phyloP scores from a whole-genome alignment of 2,329 filamentous ascomycete genomes.

The Colletotrichum liriopes region DNA sequence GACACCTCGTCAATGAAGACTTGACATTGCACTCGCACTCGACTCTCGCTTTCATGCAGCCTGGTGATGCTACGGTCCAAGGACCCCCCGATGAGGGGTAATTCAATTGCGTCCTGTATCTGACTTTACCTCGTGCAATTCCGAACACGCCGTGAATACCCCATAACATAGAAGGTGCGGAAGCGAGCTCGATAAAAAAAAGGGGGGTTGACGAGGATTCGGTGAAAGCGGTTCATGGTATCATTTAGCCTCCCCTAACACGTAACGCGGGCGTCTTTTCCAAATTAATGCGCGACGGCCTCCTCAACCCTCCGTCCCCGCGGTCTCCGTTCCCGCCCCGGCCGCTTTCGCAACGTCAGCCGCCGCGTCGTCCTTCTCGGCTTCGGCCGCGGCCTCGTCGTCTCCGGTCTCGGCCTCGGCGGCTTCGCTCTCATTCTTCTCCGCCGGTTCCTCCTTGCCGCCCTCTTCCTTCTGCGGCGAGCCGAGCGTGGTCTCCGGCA shows the following conservation, averaged over 20 bases:
- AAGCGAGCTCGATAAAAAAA: neutral
- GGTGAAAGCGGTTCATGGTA: conserved; percentile 36
- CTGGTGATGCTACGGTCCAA: neutral
- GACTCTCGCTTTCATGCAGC: neutral
- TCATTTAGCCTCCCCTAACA: conserved; percentile 29
- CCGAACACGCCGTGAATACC: neutral
- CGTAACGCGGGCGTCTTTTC: neutral
- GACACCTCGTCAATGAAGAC: neutral
- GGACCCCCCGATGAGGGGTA: neutral
- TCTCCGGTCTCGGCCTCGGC: conserved; percentile 16
- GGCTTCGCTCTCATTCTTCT: conserved; percentile 30
- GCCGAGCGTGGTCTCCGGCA: conserved; percentile 10
- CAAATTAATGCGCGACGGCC: neutral
- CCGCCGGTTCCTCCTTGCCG: conserved; percentile 31
- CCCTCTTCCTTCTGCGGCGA: neutral
- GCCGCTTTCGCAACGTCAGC: neutral
- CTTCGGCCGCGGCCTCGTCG: conserved; percentile 16
- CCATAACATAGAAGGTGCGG: neutral
- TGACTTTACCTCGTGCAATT: neutral
- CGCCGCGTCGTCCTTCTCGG: neutral
- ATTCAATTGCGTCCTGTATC: neutral
- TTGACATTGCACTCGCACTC: neutral
- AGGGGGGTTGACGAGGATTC: neutral
- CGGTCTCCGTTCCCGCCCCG: neutral
- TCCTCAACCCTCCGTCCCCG: neutral